phyloP scores from a whole-genome alignment of 2,329 filamentous ascomycete species.

The Ambrosiella xylebori region DNA sequence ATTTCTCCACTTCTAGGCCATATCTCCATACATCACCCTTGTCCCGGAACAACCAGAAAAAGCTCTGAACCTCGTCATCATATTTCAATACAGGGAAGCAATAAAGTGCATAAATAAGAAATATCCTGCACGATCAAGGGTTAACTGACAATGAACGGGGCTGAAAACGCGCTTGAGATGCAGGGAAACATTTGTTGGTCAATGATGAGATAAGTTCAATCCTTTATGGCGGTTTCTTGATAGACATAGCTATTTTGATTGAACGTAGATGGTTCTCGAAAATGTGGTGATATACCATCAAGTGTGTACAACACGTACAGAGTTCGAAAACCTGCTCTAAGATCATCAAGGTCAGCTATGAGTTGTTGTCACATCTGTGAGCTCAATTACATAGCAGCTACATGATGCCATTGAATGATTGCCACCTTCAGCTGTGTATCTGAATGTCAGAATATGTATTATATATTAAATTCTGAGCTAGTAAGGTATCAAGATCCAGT shows the following conservation, averaged over 20 bases:
- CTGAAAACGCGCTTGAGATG: neutral
- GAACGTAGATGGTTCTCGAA: neutral
- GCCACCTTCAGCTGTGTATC: neutral
- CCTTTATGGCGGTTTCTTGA: neutral
- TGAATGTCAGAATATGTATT: no score
- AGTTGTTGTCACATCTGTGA: neutral
- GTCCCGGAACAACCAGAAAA: neutral
- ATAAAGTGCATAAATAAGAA: neutral
- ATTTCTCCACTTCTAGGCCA: neutral
- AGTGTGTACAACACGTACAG: no score
- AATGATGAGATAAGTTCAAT: neutral
- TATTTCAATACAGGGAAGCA: neutral
- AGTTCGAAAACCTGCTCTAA: no score
- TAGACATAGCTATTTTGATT: neutral
- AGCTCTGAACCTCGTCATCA: neutral
- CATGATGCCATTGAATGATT: neutral
- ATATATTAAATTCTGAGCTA: no score
- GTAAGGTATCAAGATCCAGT: neutral
- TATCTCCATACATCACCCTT: neutral
- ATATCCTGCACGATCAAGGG: neutral
- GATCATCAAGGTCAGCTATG: neutral
- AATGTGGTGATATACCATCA: neutral
- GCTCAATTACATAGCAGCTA: neutral
- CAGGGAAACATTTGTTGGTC: neutral
- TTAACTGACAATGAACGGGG: neutral